Evolutionary conservation across 371 early-diverging fungal genomes (phyloP).

Genomic region (Funneliformis caledonium): DNA sequence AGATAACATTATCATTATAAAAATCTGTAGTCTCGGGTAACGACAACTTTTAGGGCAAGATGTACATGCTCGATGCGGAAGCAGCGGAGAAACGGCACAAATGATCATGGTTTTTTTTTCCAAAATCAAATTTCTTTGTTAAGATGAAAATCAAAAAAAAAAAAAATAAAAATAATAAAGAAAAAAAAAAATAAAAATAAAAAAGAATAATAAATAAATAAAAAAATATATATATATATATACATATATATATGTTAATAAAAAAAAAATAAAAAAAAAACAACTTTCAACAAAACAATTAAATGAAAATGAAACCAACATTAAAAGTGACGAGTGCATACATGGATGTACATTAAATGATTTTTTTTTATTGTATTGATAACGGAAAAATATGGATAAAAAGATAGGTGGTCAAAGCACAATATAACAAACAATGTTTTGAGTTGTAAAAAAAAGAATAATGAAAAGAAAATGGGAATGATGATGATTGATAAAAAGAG

Average conservation of each 20-base stretch:
- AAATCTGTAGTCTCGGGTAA: neutral
- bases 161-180: too few relatives aligned
- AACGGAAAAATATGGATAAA: neutral
- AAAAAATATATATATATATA: neutral
- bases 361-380: neutral
- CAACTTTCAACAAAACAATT: neutral
- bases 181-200: neutral
- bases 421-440: neutral
- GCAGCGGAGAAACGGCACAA: too few relatives aligned
- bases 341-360: neutral
- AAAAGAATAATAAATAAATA: neutral
- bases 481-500: neutral
- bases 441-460: neutral
- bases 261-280: neutral
- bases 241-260: too few relatives aligned
- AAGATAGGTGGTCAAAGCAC: neutral
- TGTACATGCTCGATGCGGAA: too few relatives aligned
- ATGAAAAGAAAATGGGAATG: neutral
- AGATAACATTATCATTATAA: neutral
- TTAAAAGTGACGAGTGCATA: neutral
- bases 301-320: neutral
- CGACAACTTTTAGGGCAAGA: too few relatives aligned
- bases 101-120: too few relatives aligned
- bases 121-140: too few relatives aligned
- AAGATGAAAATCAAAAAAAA: too few relatives aligned